Conservation (phyloP, 495 filamentous ascomycete species). For the Xylaria acuta region DNA sequence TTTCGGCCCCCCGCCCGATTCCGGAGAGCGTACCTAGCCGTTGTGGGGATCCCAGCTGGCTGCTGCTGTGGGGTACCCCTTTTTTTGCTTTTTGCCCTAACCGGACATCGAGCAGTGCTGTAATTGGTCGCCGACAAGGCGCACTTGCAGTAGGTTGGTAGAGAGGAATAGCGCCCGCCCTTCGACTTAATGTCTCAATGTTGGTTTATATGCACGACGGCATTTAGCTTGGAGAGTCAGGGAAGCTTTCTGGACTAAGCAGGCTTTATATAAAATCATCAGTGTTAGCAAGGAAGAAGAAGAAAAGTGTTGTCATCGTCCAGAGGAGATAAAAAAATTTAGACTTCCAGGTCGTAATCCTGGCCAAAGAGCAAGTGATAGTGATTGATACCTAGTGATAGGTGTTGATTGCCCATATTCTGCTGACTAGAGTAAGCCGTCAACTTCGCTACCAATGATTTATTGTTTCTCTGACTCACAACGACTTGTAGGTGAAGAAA, state of each 20-base stretch:
- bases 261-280: background rate
- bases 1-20: slow-evolving; percentile 24
- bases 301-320: background rate
- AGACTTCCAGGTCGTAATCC: background rate
- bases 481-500: background rate
- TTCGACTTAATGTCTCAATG: background rate
- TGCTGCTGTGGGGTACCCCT: background rate
- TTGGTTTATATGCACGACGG: background rate
- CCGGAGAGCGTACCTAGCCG: slow-evolving; percentile 19
- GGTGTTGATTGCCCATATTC: background rate
- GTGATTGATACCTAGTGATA: background rate
- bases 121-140: slow-evolving; percentile 20
- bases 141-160: background rate
- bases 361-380: slow-evolving; percentile 1
- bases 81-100: slow-evolving; percentile 25
- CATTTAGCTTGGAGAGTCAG: background rate
- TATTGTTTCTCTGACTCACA: background rate
- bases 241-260: background rate
- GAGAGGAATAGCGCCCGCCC: background rate
- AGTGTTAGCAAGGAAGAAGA: background rate
- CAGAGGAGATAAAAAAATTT: background rate
- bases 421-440: slow-evolving; percentile 5
- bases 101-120: slow-evolving; percentile 7
- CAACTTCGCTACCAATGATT: slow-evolving; percentile 8
- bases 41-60: slow-evolving; percentile 6